Evolutionary conservation across 176 grass and related monocot species (phyloP), one percentile per base, ranked within the genome.

Genomic region (Cenchrus purpureus): DNA sequence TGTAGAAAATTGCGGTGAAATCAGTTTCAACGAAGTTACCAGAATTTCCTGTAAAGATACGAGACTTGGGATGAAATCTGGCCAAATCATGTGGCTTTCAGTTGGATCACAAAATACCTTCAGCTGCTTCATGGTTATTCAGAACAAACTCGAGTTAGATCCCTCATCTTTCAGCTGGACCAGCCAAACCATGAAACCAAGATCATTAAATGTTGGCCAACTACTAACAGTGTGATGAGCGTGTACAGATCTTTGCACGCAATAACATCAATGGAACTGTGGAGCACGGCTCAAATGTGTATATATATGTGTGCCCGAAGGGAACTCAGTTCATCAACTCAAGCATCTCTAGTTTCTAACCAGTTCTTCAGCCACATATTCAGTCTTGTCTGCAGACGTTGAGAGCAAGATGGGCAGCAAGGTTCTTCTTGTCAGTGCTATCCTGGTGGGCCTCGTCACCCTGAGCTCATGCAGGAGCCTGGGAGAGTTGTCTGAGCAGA

Each of bases 391-490:
- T 51, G 40, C 46, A 84, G 75, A 54, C 9, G 50, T 40, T 44
- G 15, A 65, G 71, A 89, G 29, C 82, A 90, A 87, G 81, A 91
- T 88, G 90, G 75, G 73, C 62, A 59, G 50, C 65, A 94, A 69
- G 62, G 68, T 83, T 79, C 74, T 92, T 87, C 77, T 94, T 65
- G 79, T 92, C 73, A 88, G 87, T 88, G 74, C 37, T 37, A 80
- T 94, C 83, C 42, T 94, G 52, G 66, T 88, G 71, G 92, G 90
- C 68, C 72, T 94, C 8, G 61, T 82, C 62, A 83, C 84, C 79
- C 87, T 88, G 65, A 85, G 82, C 64, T 84, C 90, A 54, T 92
- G 89, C 59, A 87, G 92, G 74, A 92, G 66, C 67, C 77, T 92
- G 67, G 92, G 73, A 84, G 92, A 90, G 53, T 87, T 83, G 61